These are phyloP conservation scores for Talaromyces funiculosus DNA, from an alignment of 2,329 filamentous ascomycete species.

Conservation along the genomic window DNA sequence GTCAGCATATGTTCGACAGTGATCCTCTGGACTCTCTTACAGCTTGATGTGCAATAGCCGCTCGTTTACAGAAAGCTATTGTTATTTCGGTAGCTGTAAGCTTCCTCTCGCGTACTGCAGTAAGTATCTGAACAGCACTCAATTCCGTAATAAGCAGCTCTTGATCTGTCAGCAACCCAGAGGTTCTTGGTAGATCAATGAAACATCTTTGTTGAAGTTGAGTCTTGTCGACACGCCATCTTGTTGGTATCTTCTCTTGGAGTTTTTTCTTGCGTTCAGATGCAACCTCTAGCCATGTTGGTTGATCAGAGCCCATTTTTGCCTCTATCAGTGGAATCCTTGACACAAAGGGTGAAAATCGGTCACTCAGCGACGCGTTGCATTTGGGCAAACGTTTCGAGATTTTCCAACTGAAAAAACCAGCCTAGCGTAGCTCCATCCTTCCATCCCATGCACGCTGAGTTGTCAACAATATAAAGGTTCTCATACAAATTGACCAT, in stretches of 20 bases:
- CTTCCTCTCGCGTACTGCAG: neutral
- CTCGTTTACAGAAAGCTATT: conserved; percentile 44
- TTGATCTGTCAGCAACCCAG: conserved; percentile 1
- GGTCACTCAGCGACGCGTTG: no score
- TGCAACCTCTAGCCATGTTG: conserved; percentile 8
- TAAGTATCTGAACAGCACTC: conserved; percentile 9
- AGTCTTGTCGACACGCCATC: conserved; percentile 5
- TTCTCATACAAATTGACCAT: neutral
- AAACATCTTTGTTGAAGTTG: neutral
- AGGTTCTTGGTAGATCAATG: conserved; percentile 4
- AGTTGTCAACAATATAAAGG: neutral
- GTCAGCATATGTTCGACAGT: neutral
- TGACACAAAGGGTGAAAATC: no score
- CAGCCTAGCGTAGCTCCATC: neutral
- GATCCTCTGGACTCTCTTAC: neutral
- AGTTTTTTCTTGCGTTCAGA: neutral
- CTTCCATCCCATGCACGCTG: neutral
- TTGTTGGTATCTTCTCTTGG: conserved; percentile 1
- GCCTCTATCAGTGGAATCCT: no score
- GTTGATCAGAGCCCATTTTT: neutral
- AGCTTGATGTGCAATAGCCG: conserved; percentile 25
- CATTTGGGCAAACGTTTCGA: no score
- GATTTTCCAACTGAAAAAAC: neutral
- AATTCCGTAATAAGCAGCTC: conserved; percentile 12
- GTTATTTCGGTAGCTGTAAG: conserved; percentile 11